Evolutionary conservation across 139 green algal species (phyloP).

Genomic region (Coelastrella sp.): DNA sequence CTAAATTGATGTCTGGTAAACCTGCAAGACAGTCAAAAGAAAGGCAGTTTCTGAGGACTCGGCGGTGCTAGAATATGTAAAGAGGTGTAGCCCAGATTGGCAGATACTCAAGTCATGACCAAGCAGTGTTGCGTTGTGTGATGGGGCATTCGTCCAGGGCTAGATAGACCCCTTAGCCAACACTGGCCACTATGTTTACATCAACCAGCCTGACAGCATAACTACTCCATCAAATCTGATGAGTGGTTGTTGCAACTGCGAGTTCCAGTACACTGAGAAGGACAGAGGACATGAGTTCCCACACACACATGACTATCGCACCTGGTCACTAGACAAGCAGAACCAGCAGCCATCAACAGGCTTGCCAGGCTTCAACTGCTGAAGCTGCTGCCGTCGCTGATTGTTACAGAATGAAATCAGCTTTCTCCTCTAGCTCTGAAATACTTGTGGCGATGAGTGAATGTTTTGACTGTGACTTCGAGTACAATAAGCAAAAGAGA

Average conservation of each 20-base stretch:
- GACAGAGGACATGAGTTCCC: too few species aligned
- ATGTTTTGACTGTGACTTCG: neutral
- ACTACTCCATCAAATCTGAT: too few species aligned
- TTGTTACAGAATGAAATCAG: too few species aligned
- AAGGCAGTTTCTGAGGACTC: too few species aligned
- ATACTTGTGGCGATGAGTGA: too few species aligned
- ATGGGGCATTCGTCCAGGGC: slow-evolving; percentile 91
- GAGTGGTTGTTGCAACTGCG: too few species aligned
- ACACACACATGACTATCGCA: neutral
- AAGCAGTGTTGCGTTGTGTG: slow-evolving; percentile 80
- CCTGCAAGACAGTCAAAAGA: slow-evolving; percentile 29
- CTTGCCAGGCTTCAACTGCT: slow-evolving; percentile 72
- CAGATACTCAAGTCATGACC: slow-evolving; percentile 94
- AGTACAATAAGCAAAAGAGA: neutral
- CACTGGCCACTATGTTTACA: slow-evolving; percentile 62
- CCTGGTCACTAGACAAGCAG: slow-evolving; percentile 43
- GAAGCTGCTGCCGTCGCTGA: too few species aligned
- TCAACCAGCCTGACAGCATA: slow-evolving; percentile 53
- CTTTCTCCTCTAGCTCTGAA: too few species aligned
- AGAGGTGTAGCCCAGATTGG: slow-evolving; percentile 65
- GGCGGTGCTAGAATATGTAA: too few species aligned
- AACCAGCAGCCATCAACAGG: slow-evolving; percentile 55
- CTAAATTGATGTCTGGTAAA: slow-evolving; percentile 63
- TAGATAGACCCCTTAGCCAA: slow-evolving; percentile 87
- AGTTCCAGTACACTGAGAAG: too few species aligned